A percentile compares a stretch with the other conserved stretches of the same genome.
Evolutionary conservation across 495 filamentous ascomycete species (phyloP).

Genomic region (Staphylotrichum tortipilum): DNA sequence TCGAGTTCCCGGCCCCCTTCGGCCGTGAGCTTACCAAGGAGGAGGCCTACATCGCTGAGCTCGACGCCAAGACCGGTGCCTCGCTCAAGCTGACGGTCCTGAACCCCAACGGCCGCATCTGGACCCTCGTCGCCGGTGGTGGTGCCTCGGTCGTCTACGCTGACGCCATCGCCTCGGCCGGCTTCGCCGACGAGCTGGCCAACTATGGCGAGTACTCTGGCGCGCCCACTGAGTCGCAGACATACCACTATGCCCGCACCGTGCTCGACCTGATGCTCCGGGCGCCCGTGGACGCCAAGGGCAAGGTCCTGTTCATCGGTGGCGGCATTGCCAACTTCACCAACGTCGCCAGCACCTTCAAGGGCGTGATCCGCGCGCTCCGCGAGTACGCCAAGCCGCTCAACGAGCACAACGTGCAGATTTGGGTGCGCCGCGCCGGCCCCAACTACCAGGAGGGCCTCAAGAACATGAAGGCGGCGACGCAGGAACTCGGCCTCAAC

Average conservation of each 20-base stretch:
- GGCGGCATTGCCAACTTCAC: conserved; percentile 99
- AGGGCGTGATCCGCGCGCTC: conserved; percentile 96
- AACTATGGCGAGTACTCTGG: conserved; percentile 99
- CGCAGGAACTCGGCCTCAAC: conserved; percentile 80
- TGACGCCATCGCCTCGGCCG: conserved; percentile 94
- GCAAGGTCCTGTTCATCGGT: conserved; percentile 98
- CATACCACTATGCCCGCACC: conserved; percentile 94
- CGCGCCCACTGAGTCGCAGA: conserved; percentile 95
- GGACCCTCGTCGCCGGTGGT: conserved; percentile 98
- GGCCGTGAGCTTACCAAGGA: conserved; percentile 97
- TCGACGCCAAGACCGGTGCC: conserved; percentile 98
- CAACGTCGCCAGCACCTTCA: conserved; percentile 94
- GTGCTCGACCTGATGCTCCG: conserved; percentile 97
- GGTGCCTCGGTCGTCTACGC: conserved; percentile 99
- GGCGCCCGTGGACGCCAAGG: conserved; percentile 72
- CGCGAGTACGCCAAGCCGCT: conserved; percentile 80
- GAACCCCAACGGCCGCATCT: conserved; percentile 83
- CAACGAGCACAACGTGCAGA: conserved; percentile 94
- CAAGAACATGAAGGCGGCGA: conserved; percentile 97
- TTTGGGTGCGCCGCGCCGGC: conserved; percentile 98
- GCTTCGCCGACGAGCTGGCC: conserved; percentile 90
- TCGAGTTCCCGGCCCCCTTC: conserved; percentile 98
- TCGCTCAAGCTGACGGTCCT: conserved; percentile 97
- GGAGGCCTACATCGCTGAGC: conserved; percentile 95
- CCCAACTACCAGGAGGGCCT: conserved; percentile 99